A percentile compares a stretch with the other conserved stretches of the same genome.
Evolutionary conservation across 768 basidiomycete species (phyloP).

Genomic region (Phlebiopsis gigantea): DNA sequence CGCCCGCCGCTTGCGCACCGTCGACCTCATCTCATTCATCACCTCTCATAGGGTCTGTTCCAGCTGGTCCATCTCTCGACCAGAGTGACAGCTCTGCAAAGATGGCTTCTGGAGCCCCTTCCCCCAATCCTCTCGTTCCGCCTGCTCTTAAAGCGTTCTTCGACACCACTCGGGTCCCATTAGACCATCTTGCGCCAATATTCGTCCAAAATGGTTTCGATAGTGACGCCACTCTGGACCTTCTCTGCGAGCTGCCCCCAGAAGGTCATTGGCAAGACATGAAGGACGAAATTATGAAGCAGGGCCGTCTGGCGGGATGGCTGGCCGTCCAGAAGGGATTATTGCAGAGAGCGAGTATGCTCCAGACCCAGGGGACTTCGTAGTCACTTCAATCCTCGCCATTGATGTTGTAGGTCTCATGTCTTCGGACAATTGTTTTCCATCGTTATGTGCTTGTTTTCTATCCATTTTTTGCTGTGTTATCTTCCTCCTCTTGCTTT

Average conservation of each 20-base stretch:
- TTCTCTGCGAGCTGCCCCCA: background rate
- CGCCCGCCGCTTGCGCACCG: background rate
- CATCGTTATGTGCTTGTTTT: too few species aligned
- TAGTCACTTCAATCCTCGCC: too few species aligned
- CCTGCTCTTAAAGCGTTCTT: background rate
- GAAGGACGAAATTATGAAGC: background rate
- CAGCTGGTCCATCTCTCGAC: background rate
- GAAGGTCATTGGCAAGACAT: background rate
- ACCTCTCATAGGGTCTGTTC: background rate
- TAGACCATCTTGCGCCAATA: background rate
- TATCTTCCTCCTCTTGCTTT: too few species aligned
- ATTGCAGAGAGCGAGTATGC: background rate
- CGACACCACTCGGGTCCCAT: background rate
- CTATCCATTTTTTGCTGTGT: too few species aligned
- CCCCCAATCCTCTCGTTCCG: background rate
- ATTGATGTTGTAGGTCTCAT: too few species aligned
- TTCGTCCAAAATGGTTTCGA: background rate
- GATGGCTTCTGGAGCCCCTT: too few species aligned
- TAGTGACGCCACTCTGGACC: background rate
- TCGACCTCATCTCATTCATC: background rate
- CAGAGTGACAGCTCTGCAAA: background rate
- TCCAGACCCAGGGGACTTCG: too few species aligned
- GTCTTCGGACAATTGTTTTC: too few species aligned
- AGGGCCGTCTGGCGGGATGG: constrained; percentile 1
- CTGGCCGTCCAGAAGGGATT: background rate